Evolutionary conservation across 1,284 basidiomycete species (phyloP), one percentile per base, ranked within the genome.

Genomic region (Cryptococcus jaspeensis): DNA sequence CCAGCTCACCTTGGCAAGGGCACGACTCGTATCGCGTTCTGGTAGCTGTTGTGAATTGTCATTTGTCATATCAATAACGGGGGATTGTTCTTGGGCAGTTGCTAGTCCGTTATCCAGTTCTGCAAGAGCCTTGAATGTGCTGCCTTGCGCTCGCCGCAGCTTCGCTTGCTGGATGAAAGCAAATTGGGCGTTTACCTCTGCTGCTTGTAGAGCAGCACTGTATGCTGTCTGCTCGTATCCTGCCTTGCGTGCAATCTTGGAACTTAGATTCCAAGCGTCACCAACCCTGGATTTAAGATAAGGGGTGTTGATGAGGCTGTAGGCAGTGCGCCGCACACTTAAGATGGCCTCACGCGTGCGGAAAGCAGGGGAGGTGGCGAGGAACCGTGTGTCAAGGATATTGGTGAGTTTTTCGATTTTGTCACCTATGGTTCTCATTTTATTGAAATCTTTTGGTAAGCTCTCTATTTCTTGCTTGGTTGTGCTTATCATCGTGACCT

Each of bases 181-280:
- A 68, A 89, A 92, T 0, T 84, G 84, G 0, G 87, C 84, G 36
- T 86, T 82, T 62, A 82, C 84, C 70, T 92, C 87, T 55, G 86
- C 84, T 0, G 93, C 92, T 76, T 99, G 96, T 0, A 99, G 82
- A 53, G 92, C 86, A 1, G 96, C 94, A 68, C 90, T 97, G 73
- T 99, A 99, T 2, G 96, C 93, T 0, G 95, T 97, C 79, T 99
- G 96, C 80, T 86, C 87, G 74, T 99, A 95, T 0, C 90, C 89
- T 0, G 93, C 90, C 72, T 96, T 97, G 50, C 96, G 83, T 13
- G 96, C 95, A 58, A 94, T 93, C 73, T 96, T 98, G 16, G 94
- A 89, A 55, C 90, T 97, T 18, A 85, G 82, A 15, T 99, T 84
- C 96, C 96, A 99, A 1, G 90, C 85, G 50, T 84, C 83, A 1